Evolutionary conservation across 345 rosid genomes (phyloP).

Genomic region (Draba incana): DNA sequence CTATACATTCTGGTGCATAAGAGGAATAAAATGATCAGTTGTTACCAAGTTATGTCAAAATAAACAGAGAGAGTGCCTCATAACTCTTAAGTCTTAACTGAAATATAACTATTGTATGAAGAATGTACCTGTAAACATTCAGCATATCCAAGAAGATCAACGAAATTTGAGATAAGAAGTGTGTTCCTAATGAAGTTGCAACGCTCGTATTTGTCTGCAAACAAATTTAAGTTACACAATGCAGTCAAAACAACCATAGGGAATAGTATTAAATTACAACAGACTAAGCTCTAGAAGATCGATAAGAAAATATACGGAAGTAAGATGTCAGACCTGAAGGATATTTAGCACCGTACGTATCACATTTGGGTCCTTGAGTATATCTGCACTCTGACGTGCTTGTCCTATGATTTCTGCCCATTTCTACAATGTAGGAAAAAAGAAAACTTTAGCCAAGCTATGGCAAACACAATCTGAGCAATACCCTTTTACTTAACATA

Average conservation of each 20-base stretch:
- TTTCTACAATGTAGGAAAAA: slow-evolving; percentile 55
- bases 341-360: slow-evolving; percentile 90
- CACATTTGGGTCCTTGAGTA: slow-evolving; percentile 81
- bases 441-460: slow-evolving; percentile 18
- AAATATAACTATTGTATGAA: not conserved
- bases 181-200: slow-evolving; percentile 86
- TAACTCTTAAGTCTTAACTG: not conserved
- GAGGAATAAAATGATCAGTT: slow-evolving; percentile 8
- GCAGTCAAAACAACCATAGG: not conserved
- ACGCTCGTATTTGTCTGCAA: slow-evolving; percentile 98
- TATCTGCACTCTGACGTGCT: slow-evolving; percentile 92
- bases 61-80: not conserved
- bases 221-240: slow-evolving; percentile 1
- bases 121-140: slow-evolving; percentile 82
- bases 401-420: slow-evolving; percentile 95
- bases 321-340: slow-evolving; percentile 63
- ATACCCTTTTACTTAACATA: slow-evolving; percentile 30
- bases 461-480: slow-evolving; percentile 20
- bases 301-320: not conserved
- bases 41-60: not conserved
- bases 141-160: slow-evolving; percentile 95
- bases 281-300: slow-evolving; percentile 12
- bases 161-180: slow-evolving; percentile 83
- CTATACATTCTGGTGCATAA: slow-evolving; percentile 90
- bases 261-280: not conserved